Base-by-base conservation (phyloP, 129 eudicot species). In the Escallonia rubra region DNA sequence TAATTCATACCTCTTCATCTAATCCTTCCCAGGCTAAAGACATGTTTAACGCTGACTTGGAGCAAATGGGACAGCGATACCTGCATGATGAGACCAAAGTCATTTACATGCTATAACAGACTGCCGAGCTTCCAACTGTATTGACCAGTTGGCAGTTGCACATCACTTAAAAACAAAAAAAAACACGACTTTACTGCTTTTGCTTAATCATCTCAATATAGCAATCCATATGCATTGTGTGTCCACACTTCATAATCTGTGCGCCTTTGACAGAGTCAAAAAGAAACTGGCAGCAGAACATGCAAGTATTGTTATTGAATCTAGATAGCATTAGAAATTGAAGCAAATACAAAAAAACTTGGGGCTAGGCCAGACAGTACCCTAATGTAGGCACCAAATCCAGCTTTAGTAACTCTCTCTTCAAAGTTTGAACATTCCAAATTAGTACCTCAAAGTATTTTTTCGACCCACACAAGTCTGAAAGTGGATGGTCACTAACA, bases 61-160 rank as follows among this genome's bases (percentile, higher is more conserved):
- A 92, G 85, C 98, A 92, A 43, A 92, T 83, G 66, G 98, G 98
- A 76, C 98, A 92, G 59, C 96, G 96, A 49, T 92, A 92, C 80
- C 98, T 92, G 74, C 57, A 74, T 60, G 57, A 63, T 14, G 57
- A 65, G 59, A 23, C 43, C 48, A 68, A 14, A 9, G 41, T 10
- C 57, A 58, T 63, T 50, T 59, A 57, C 45, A 56, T 63, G 46
- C 43, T 43, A 64, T 54, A 45, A 63, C n/a, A 42, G 16, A 3
- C 47, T 50, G 72, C 67, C 74, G 4, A 59, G 49, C 41, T 55
- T 44, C 7, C 13, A 4, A 41, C 49, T 4, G 54, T 54, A 0
- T 45, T 40, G 45, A 34, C 39, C 14, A 47, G 11, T n/a, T 41
- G 34, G 38, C 4, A n/a, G 14, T 6, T 3, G 62, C 49, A 53